Conservation (phyloP, 2,329 filamentous ascomycete species). For the Clonostachys byssicola region DNA sequence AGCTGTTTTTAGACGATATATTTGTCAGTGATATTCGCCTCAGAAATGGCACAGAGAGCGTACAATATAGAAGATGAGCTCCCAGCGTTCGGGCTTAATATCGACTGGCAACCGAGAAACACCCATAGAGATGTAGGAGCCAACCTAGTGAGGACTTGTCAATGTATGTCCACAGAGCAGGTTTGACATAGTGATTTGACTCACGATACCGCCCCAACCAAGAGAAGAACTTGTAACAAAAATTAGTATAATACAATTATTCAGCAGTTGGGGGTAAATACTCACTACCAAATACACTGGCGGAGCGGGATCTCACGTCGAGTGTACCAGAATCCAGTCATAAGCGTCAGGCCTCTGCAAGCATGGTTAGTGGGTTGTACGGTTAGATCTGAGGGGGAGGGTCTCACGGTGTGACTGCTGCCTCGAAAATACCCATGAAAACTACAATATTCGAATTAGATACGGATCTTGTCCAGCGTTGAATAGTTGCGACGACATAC, state of each 20-base stretch:
- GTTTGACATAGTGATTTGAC: too few species aligned
- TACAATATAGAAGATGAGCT: constrained; percentile 21
- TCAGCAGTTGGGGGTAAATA: background rate
- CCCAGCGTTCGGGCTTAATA: constrained; percentile 6
- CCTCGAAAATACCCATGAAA: constrained; percentile 5
- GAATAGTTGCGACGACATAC: background rate
- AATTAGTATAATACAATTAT: too few species aligned
- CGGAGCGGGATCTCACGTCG: constrained; percentile 24
- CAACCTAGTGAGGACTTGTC: constrained; percentile 1
- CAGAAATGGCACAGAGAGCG: background rate
- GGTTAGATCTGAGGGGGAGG: background rate
- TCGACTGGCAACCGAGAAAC: constrained; percentile 16
- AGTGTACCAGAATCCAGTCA: constrained; percentile 29
- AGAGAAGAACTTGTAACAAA: constrained; percentile 7
- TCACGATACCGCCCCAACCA: constrained; percentile 18
- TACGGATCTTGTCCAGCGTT: too few species aligned
- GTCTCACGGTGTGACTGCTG: constrained; percentile 1
- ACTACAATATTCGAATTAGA: background rate
- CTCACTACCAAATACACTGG: constrained; percentile 24
- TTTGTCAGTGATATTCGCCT: too few species aligned
- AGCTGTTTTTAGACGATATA: constrained; percentile 4
- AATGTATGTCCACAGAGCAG: too few species aligned
- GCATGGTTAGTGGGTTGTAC: background rate
- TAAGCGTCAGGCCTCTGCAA: constrained; percentile 3
- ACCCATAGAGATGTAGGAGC: constrained; percentile 25